These are phyloP conservation scores for Opeltia flavorubescens DNA, from an alignment of 495 filamentous ascomycete genomes.

Conservation along the genomic window DNA sequence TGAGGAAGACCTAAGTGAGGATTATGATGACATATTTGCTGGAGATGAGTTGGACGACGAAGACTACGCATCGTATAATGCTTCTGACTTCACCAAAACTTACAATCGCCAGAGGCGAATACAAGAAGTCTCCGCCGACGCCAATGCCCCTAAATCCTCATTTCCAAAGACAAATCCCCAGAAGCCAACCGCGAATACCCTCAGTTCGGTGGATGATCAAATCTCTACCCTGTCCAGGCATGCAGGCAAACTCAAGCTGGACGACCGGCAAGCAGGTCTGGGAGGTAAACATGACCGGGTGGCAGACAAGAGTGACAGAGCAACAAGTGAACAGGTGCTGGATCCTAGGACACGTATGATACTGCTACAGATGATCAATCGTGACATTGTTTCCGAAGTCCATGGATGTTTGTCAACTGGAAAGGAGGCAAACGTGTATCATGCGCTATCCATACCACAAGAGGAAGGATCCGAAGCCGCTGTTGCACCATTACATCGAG, in stretches of 20 bases:
- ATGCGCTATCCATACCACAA: constrained; percentile 42
- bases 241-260: constrained; percentile 77
- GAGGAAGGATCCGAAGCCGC: constrained; percentile 27
- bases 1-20: constrained; percentile 30
- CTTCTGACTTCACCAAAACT: constrained; percentile 64
- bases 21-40: constrained; percentile 45
- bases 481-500: constrained; percentile 43
- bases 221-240: constrained; percentile 70
- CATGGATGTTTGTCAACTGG: constrained; percentile 89
- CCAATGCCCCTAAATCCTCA: constrained; percentile 40
- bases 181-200: constrained; percentile 68
- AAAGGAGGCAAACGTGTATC: constrained; percentile 96
- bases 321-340: constrained; percentile 84
- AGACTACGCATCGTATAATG: constrained; percentile 43
- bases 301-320: constrained; percentile 76
- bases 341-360: constrained; percentile 93
- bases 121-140: constrained; percentile 42
- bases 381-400: constrained; percentile 63
- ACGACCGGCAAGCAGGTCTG: constrained; percentile 44
- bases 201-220: constrained; percentile 71
- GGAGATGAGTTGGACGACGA: constrained; percentile 42
- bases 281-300: constrained; percentile 36
- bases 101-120: constrained; percentile 73
- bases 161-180: constrained; percentile 68
- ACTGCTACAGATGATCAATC: constrained; percentile 85